Conservation (phyloP, 768 basidiomycete species). For the Termitomyces sp. region DNA sequence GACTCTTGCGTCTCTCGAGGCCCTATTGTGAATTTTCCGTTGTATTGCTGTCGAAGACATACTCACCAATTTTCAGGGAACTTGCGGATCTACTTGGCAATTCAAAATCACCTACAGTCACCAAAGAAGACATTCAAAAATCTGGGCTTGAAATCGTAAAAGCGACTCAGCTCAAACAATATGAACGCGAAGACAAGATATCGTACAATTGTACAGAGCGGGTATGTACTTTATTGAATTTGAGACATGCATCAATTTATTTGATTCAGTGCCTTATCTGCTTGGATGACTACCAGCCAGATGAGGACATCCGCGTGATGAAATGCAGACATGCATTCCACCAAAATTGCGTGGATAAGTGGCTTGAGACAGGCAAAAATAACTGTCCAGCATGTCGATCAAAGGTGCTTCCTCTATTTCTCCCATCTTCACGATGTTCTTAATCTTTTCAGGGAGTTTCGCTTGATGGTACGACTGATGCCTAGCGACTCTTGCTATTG, state of each 20-base stretch:
- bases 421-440: conserved; percentile 1
- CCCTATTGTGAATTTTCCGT: conserved; percentile 49
- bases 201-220: conserved; percentile 75
- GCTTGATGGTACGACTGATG: conserved; percentile 13
- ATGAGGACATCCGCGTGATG: conserved; percentile 78
- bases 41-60: background rate
- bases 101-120: conserved; percentile 76
- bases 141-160: conserved; percentile 77
- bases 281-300: conserved; percentile 74
- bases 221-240: conserved; percentile 37
- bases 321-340: conserved; percentile 90
- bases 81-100: conserved; percentile 81
- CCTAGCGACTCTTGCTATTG: background rate
- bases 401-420: conserved; percentile 37
- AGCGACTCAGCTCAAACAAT: conserved; percentile 41
- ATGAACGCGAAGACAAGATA: conserved; percentile 58
- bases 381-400: conserved; percentile 90
- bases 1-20: conserved; percentile 74
- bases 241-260: background rate
- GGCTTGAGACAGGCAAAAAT: conserved; percentile 81
- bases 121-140: conserved; percentile 80
- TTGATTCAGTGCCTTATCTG: conserved; percentile 70
- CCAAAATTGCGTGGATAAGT: conserved; percentile 79
- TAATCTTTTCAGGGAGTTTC: conserved; percentile 24
- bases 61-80: conserved; percentile 39